Conservation (phyloP, 108 stramenopile species). For the Nitzschia inconspicua region DNA sequence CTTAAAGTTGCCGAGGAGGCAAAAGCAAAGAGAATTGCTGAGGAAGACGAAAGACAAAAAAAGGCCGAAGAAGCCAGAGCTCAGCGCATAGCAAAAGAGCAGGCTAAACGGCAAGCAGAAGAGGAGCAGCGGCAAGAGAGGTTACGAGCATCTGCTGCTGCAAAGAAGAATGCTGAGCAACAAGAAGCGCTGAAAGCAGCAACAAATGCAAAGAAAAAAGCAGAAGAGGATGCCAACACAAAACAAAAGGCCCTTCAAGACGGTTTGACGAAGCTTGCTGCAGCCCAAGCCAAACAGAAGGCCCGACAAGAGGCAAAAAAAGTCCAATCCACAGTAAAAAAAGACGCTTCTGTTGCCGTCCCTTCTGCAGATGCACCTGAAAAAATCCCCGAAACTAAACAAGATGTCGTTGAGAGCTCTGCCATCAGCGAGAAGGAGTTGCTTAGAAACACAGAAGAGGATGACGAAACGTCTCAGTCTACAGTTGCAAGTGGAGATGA, state of each 20-base stretch:
- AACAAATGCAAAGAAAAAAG: neutral
- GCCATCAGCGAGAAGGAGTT: too few relatives aligned
- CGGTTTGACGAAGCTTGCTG: too few relatives aligned
- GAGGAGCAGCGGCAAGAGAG: neutral
- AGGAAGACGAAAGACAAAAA: neutral
- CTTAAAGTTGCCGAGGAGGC: neutral
- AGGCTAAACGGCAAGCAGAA: neutral
- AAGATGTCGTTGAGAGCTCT: too few relatives aligned
- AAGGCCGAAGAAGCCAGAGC: neutral
- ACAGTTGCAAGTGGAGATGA: too few relatives aligned
- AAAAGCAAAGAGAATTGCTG: neutral
- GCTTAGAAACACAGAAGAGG: too few relatives aligned
- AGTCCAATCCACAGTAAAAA: neutral
- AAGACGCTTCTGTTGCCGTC: too few relatives aligned
- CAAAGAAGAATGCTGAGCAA: neutral
- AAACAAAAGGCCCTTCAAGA: constrained; percentile 6
- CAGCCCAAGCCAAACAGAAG: neutral
- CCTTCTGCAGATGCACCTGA: too few relatives aligned
- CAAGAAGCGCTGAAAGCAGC: neutral
- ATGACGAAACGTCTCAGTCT: too few relatives aligned
- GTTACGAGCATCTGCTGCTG: neutral
- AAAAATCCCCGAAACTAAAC: too few relatives aligned
- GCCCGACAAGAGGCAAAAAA: neutral
- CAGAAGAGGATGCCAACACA: neutral
- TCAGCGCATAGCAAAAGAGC: neutral